Conservation (phyloP, 306 rosid species). For the Parietaria judaica region DNA sequence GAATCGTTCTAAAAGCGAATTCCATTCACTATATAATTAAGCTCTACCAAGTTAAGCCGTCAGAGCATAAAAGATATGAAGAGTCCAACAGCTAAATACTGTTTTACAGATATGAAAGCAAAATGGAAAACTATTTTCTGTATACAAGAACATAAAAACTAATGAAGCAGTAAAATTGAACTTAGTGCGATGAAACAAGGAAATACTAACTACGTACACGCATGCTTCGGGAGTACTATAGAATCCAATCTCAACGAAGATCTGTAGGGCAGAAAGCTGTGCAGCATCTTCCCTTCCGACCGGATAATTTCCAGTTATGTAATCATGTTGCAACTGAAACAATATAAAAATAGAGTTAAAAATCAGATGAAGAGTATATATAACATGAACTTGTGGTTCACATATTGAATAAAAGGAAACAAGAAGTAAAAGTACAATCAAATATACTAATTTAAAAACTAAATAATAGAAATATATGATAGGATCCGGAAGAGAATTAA, state of each 20-base stretch:
- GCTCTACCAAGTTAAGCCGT: conserved; percentile 14
- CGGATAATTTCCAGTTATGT: conserved; percentile 86
- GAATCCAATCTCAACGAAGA: conserved; percentile 80
- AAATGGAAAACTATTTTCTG: neutral
- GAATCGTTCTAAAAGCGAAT: conserved; percentile 71
- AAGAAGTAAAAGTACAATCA: neutral
- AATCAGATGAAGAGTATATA: neutral
- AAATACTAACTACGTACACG: conserved; percentile 50
- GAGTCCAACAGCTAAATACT: neutral
- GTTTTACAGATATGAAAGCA: conserved; percentile 1
- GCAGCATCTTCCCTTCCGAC: conserved; percentile 93
- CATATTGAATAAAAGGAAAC: neutral
- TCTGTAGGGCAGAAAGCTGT: conserved; percentile 85
- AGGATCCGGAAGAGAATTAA: neutral
- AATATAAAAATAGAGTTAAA: conserved; percentile 13
- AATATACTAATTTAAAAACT: neutral
- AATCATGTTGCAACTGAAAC: conserved; percentile 90
- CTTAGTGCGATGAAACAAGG: conserved; percentile 14
- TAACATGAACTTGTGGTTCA: neutral
- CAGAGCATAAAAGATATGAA: neutral
- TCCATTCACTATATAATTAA: conserved; percentile 69
- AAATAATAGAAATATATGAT: no score
- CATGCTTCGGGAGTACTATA: conserved; percentile 63
- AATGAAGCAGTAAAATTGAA: neutral
- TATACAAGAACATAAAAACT: conserved; percentile 7